These are phyloP conservation scores for Starmerella kuoi DNA, from an alignment of 805 yeast genomes.

Conservation along the genomic window DNA sequence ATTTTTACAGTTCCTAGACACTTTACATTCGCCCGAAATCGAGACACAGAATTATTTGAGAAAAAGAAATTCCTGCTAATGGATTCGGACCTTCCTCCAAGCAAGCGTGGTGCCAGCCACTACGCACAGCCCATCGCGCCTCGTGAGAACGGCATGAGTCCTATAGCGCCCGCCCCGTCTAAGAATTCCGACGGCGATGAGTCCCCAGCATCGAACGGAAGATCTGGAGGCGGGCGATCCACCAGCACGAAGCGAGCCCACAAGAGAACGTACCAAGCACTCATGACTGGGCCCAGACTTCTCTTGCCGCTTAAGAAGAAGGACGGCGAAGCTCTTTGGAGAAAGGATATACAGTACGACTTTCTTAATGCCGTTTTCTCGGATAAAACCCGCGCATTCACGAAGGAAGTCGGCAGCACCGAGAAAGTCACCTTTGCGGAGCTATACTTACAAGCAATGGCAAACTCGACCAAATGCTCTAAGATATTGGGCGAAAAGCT, in stretches of 20 bases:
- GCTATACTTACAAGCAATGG: constrained; percentile 66
- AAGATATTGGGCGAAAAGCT: constrained; percentile 70
- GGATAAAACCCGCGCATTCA: constrained; percentile 54
- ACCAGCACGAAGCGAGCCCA: constrained; percentile 16
- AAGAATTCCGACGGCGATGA: background rate
- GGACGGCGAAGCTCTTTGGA: constrained; percentile 87
- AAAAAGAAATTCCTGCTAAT: too few relatives aligned
- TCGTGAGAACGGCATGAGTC: background rate
- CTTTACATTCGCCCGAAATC: too few relatives aligned
- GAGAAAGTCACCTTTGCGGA: constrained; percentile 59
- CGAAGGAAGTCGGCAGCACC: constrained; percentile 23
- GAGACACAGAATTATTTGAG: too few relatives aligned
- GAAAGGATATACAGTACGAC: constrained; percentile 76
- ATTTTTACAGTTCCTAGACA: too few relatives aligned
- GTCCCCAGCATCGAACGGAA: background rate
- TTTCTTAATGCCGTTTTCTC: constrained; percentile 54
- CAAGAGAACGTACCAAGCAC: constrained; percentile 21
- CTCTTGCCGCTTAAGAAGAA: constrained; percentile 51
- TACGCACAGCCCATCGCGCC: background rate
- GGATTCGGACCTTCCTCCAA: background rate
- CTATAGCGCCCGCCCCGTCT: background rate
- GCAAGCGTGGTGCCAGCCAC: background rate
- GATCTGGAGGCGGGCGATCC: background rate
- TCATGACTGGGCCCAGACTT: constrained; percentile 28
- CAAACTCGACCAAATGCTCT: constrained; percentile 73